Conservation (phyloP, 192 early-diverging fungal species). For the Physocladia obscura region DNA sequence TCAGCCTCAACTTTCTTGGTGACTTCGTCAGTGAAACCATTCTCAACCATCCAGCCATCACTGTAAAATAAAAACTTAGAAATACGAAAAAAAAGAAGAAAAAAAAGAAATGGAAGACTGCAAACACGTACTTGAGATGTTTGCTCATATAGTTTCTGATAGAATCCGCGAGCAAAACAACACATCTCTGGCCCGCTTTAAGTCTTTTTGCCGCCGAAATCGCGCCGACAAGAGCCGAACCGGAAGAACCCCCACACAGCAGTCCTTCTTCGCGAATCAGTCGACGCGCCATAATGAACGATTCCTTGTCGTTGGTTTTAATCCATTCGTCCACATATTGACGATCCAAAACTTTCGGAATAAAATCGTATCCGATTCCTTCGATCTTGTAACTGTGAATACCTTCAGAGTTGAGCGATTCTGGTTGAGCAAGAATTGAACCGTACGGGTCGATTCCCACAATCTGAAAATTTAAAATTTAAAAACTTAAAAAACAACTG, state of each 20-base stretch:
- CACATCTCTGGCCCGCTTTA: conserved; percentile 83
- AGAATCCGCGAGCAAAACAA: conserved; percentile 95
- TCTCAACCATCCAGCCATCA: conserved; percentile 93
- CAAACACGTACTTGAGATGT: conserved; percentile 72
- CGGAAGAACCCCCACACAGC: conserved; percentile 94
- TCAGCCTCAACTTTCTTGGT: conserved; percentile 63
- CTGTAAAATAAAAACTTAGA: conserved; percentile 16
- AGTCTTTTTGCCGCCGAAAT: conserved; percentile 80
- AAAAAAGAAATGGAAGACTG: background rate
- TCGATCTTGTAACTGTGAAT: conserved; percentile 81
- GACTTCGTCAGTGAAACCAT: conserved; percentile 82
- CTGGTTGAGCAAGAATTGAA: conserved; percentile 90
- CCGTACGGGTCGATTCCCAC: conserved; percentile 94
- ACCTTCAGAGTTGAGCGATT: conserved; percentile 70
- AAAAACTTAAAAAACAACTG: background rate
- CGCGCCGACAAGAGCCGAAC: conserved; percentile 87
- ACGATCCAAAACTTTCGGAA: conserved; percentile 89
- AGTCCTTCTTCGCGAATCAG: conserved; percentile 97
- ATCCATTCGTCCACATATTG: conserved; percentile 88
- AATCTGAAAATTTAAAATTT: conserved; percentile 43
- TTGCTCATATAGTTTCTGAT: conserved; percentile 99
- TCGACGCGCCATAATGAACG: conserved; percentile 93
- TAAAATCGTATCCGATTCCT: conserved; percentile 99
- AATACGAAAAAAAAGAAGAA: background rate
- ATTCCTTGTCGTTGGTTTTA: conserved; percentile 93